A percentile compares a stretch with the other conserved stretches of the same genome.
These are phyloP conservation scores for Agaricales sp. DNA, from an alignment of 1,284 basidiomycete species.

Conservation along the genomic window DNA sequence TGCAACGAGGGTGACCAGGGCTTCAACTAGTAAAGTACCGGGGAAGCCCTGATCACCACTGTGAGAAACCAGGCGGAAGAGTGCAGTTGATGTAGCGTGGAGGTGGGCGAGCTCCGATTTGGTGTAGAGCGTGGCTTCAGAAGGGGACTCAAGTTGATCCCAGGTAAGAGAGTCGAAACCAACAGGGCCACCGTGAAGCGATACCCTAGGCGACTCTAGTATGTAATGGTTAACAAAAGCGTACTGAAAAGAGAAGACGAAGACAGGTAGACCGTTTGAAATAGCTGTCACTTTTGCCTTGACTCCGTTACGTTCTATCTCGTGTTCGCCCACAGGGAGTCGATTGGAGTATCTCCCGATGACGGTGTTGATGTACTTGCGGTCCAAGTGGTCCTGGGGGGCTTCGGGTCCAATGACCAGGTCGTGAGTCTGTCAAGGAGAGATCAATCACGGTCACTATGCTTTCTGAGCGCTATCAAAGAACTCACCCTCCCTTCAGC, in stretches of 20 bases:
- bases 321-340: constrained; percentile 46
- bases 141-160: constrained; percentile 30
- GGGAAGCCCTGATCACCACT: constrained; percentile 63
- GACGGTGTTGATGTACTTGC: constrained; percentile 65
- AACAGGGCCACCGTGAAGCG: constrained; percentile 57
- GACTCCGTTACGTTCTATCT: constrained; percentile 42
- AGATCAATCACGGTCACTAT: no score
- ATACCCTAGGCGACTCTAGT: constrained; percentile 49
- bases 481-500: constrained; percentile 49
- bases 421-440: constrained; percentile 48
- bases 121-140: constrained; percentile 44
- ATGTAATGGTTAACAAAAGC: constrained; percentile 1
- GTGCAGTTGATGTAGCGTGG: constrained; percentile 24
- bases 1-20: constrained; percentile 43
- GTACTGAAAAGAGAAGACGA: not conserved
- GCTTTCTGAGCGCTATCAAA: no score
- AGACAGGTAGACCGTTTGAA: constrained; percentile 33
- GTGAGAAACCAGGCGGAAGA: constrained; percentile 50
- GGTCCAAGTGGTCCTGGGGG: constrained; percentile 42
- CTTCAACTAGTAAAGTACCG: constrained; percentile 49
- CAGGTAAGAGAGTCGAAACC: constrained; percentile 53
- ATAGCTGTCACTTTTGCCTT: constrained; percentile 37
- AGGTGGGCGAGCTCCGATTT: constrained; percentile 38
- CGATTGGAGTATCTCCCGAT: constrained; percentile 67
- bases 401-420: constrained; percentile 63